Conservation (phyloP, 495 filamentous ascomycete genomes). For the Neurospora pannonica region DNA sequence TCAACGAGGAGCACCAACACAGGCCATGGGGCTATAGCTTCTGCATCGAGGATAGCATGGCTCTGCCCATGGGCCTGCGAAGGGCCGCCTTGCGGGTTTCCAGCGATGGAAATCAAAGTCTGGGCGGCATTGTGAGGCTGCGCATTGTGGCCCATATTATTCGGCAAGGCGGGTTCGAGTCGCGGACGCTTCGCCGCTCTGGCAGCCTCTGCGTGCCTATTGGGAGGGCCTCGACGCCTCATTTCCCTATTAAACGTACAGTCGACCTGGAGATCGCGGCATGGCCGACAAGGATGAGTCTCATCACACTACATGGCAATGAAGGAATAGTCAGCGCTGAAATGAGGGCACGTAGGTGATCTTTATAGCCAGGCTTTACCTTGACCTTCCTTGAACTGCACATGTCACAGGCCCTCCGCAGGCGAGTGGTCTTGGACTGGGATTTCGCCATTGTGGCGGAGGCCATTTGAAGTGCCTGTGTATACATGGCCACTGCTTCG, state of each 20-base stretch:
- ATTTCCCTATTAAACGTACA: slow-evolving; percentile 76
- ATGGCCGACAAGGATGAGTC: slow-evolving; percentile 69
- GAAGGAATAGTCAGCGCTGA: too few species aligned
- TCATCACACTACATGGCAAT: slow-evolving; percentile 76
- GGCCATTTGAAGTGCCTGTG: slow-evolving; percentile 9
- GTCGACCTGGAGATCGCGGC: slow-evolving; percentile 66
- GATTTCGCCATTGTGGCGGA: slow-evolving; percentile 14
- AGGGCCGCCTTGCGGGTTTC: slow-evolving; percentile 2
- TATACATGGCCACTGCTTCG: slow-evolving; percentile 6
- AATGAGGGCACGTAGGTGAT: too few species aligned
- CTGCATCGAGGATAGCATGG: slow-evolving; percentile 43
- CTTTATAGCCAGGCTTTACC: slow-evolving; percentile 37
- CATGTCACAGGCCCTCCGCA: slow-evolving; percentile 76
- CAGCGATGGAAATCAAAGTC: slow-evolving; percentile 35
- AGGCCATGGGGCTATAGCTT: slow-evolving; percentile 63
- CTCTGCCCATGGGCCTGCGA: not conserved
- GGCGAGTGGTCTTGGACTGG: slow-evolving; percentile 34
- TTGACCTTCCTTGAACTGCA: slow-evolving; percentile 82
- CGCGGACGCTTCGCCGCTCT: slow-evolving; percentile 51
- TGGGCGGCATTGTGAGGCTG: slow-evolving; percentile 39
- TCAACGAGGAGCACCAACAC: slow-evolving; percentile 62
- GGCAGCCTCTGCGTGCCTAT: slow-evolving; percentile 73
- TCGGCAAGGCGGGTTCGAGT: slow-evolving; percentile 29
- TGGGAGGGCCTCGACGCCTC: slow-evolving; percentile 74
- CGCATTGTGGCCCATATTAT: slow-evolving; percentile 10